Evolutionary conservation across 2,329 filamentous ascomycete genomes (phyloP).

Genomic region (Emmonsiellopsis sp.): DNA sequence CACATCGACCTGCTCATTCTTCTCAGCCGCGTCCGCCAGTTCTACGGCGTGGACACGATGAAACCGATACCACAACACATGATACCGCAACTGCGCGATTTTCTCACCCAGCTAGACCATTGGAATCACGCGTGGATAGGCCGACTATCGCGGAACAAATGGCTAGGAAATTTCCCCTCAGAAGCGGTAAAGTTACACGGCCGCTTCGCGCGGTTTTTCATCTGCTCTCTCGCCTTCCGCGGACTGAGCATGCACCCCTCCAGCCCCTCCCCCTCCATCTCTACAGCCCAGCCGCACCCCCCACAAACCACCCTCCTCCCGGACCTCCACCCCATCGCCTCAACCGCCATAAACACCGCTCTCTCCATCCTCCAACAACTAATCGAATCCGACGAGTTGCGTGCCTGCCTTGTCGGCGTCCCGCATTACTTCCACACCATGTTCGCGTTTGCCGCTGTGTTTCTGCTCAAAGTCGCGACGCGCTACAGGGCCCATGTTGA

Average conservation of each 20-base stretch:
- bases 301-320: conserved; percentile 14
- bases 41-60: conserved; percentile 16
- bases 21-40: conserved; percentile 6
- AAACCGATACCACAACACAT: conserved; percentile 11
- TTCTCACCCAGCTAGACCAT: conserved; percentile 20
- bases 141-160: conserved; percentile 24
- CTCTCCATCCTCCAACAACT: conserved; percentile 31
- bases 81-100: conserved; percentile 15
- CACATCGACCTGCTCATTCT: conserved; percentile 9
- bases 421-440: conserved; percentile 36
- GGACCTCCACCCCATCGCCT: conserved; percentile 6
- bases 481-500: conserved; percentile 27
- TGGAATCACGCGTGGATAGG: conserved; percentile 18
- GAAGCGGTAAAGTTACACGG: conserved; percentile 39
- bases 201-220: conserved; percentile 39
- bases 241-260: conserved; percentile 26
- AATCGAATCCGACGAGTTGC: conserved; percentile 27
- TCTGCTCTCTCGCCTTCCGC: conserved; percentile 39
- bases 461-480: conserved; percentile 30
- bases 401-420: conserved; percentile 28
- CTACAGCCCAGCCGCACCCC: not conserved
- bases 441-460: conserved; percentile 33
- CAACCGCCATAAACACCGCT: conserved; percentile 21
- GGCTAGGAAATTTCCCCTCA: conserved; percentile 38
- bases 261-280: not conserved